These are phyloP conservation scores for Brettanomyces naardenensis DNA, from an alignment of 805 yeast genomes.

Conservation along the genomic window DNA sequence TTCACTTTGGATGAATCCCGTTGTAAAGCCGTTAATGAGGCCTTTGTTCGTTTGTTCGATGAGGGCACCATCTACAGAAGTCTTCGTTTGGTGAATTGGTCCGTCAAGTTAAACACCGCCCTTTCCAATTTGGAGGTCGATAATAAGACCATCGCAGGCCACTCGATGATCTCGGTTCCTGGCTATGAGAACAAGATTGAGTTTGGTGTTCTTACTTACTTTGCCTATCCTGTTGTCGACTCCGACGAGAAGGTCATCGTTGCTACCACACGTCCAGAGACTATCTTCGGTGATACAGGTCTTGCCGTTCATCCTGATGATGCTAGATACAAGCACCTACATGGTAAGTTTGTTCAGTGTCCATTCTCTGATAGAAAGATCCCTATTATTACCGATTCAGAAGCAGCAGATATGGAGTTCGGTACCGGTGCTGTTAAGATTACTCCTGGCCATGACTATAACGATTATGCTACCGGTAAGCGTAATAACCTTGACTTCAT, in stretches of 20 bases:
- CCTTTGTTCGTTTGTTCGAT: slow-evolving; percentile 85
- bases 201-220: slow-evolving; percentile 95
- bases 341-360: slow-evolving; percentile 86
- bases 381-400: slow-evolving; percentile 84
- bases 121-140: slow-evolving; percentile 94
- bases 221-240: slow-evolving; percentile 81
- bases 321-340: slow-evolving; percentile 85
- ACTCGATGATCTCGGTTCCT: slow-evolving; percentile 76
- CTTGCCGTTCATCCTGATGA: slow-evolving; percentile 97
- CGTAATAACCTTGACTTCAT: slow-evolving; percentile 84
- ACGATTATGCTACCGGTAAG: slow-evolving; percentile 95
- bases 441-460: slow-evolving; percentile 97
- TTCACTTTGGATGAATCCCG: slow-evolving; percentile 82
- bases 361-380: slow-evolving; percentile 81
- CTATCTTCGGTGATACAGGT: slow-evolving; percentile 95
- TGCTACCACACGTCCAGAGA: slow-evolving; percentile 99
- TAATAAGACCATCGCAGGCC: slow-evolving; percentile 80
- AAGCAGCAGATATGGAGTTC: slow-evolving; percentile 97
- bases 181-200: slow-evolving; percentile 86
- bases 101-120: slow-evolving; percentile 89
- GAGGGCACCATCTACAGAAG: slow-evolving; percentile 96
- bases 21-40: slow-evolving; percentile 77
- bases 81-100: slow-evolving; percentile 91
- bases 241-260: slow-evolving; percentile 83
- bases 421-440: slow-evolving; percentile 99